Conservation (phyloP, 2,329 filamentous ascomycete genomes). For the Aspergillus uvarum region DNA sequence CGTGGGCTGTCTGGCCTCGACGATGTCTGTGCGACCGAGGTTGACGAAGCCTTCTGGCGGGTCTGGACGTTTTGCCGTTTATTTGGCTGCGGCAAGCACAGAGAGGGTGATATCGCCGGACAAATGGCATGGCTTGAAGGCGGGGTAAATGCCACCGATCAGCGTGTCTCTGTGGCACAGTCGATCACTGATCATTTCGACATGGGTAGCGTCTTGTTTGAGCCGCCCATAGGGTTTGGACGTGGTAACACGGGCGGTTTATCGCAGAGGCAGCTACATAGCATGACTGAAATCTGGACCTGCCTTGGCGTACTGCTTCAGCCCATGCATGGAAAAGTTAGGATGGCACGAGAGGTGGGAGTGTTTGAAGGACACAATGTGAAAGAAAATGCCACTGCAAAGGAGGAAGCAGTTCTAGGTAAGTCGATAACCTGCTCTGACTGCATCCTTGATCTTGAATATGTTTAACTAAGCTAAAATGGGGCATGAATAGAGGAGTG, state of each 20-base stretch:
- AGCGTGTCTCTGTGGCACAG: slow-evolving; percentile 41
- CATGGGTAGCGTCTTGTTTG: slow-evolving; percentile 55
- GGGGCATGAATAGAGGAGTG: slow-evolving; percentile 53
- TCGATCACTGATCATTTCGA: slow-evolving; percentile 52
- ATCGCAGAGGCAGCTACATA: slow-evolving; percentile 57
- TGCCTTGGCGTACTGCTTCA: slow-evolving; percentile 58
- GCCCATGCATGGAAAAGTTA: slow-evolving; percentile 54
- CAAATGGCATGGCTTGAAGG: slow-evolving; percentile 65
- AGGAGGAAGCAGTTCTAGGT: slow-evolving; percentile 56
- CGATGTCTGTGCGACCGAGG: slow-evolving; percentile 48
- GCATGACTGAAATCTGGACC: slow-evolving; percentile 66
- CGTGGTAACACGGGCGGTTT: slow-evolving; percentile 57
- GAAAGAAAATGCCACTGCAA: slow-evolving; percentile 38
- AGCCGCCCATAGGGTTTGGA: slow-evolving; percentile 58
- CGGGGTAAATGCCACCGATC: slow-evolving; percentile 51
- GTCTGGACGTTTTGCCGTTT: slow-evolving; percentile 67
- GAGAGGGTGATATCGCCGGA: slow-evolving; percentile 59
- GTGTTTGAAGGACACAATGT: slow-evolving; percentile 58
- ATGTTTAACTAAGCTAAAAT: neutral
- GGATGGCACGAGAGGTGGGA: slow-evolving; percentile 56
- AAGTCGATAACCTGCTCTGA: slow-evolving; percentile 20
- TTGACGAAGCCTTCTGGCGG: slow-evolving; percentile 64
- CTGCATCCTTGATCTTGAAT: neutral
- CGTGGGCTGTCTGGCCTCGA: slow-evolving; percentile 52
- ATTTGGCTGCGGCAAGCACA: slow-evolving; percentile 59